A percentile compares a stretch with the other conserved stretches of the same genome.
Conservation (phyloP, 2,329 filamentous ascomycete species). For the Pseudogymnoascus sp. region DNA sequence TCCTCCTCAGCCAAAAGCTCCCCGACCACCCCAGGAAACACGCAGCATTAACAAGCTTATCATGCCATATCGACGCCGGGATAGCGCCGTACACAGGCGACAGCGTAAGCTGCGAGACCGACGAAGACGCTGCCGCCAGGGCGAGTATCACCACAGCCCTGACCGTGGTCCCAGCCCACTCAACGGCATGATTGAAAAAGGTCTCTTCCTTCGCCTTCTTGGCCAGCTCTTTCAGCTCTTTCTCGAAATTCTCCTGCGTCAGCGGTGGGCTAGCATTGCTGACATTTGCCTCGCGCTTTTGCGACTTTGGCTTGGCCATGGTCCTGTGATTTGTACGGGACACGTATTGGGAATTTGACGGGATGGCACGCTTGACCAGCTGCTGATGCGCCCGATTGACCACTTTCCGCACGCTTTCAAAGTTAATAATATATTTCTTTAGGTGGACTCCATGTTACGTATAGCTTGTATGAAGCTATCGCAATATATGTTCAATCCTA, state of each 20-base stretch:
- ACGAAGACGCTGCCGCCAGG: slow-evolving; percentile 57
- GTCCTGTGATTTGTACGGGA: slow-evolving; percentile 1
- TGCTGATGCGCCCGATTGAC: neutral
- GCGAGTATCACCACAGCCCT: slow-evolving; percentile 40
- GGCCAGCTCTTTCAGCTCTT: slow-evolving; percentile 27
- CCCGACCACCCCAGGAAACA: slow-evolving; percentile 66
- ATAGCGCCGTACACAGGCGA: slow-evolving; percentile 86
- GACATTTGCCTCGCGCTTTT: slow-evolving; percentile 35
- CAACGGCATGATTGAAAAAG: slow-evolving; percentile 22
- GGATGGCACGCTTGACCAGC: neutral
- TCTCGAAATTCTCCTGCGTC: slow-evolving; percentile 30
- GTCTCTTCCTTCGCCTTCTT: slow-evolving; percentile 29
- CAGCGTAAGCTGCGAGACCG: slow-evolving; percentile 66
- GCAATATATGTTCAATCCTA: neutral
- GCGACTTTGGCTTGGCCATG: slow-evolving; percentile 45
- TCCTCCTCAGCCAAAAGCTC: slow-evolving; percentile 48
- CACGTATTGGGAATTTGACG: slow-evolving; percentile 5
- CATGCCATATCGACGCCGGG: slow-evolving; percentile 66
- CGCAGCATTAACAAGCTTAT: slow-evolving; percentile 55
- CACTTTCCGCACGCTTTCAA: neutral
- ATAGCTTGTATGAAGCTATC: slow-evolving; percentile 2
- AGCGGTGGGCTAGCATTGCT: slow-evolving; percentile 26
- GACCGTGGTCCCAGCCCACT: slow-evolving; percentile 24
- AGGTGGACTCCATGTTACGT: neutral
- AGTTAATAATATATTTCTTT: neutral